Evolutionary conservation across 345 rosid genomes (phyloP).

Genomic region (Eucalyptus erythrocorys): DNA sequence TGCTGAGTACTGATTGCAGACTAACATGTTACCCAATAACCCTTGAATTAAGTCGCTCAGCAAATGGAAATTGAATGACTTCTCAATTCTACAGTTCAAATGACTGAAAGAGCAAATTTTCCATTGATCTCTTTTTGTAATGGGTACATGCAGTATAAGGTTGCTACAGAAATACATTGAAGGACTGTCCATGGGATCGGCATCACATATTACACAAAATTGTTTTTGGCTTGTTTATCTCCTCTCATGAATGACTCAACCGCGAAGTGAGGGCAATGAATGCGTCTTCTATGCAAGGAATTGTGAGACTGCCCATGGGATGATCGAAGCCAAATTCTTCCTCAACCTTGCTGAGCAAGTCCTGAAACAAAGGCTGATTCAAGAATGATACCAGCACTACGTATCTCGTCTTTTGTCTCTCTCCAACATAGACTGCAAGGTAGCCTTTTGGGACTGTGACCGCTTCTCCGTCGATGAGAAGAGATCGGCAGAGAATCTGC

Average conservation of each 20-base stretch:
- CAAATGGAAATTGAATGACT: background rate
- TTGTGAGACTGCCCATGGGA: slow-evolving; percentile 29
- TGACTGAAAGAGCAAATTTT: background rate
- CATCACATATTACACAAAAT: background rate
- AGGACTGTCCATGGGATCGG: background rate
- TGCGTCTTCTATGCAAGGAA: slow-evolving; percentile 16
- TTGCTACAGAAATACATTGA: background rate
- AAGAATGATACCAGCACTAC: slow-evolving; percentile 15
- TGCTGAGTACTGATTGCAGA: background rate
- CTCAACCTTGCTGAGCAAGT: slow-evolving; percentile 9
- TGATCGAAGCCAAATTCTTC: slow-evolving; percentile 26
- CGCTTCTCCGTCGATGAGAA: background rate
- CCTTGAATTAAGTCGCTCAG: background rate
- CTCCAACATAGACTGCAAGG: slow-evolving; percentile 23
- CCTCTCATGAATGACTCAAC: background rate
- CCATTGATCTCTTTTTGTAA: background rate
- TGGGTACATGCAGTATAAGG: background rate
- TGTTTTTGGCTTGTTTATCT: background rate
- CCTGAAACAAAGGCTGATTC: slow-evolving; percentile 16
- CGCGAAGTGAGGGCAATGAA: background rate
- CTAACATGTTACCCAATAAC: background rate
- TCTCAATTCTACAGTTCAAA: background rate
- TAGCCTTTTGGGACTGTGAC: slow-evolving; percentile 8
- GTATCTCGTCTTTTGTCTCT: slow-evolving; percentile 10
- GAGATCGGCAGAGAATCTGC: background rate